A percentile compares a stretch with the other conserved stretches of the same genome.
These are phyloP conservation scores for Pseudogymnoascus sp. DNA, from an alignment of 2,329 filamentous ascomycete species.

Conservation along the genomic window DNA sequence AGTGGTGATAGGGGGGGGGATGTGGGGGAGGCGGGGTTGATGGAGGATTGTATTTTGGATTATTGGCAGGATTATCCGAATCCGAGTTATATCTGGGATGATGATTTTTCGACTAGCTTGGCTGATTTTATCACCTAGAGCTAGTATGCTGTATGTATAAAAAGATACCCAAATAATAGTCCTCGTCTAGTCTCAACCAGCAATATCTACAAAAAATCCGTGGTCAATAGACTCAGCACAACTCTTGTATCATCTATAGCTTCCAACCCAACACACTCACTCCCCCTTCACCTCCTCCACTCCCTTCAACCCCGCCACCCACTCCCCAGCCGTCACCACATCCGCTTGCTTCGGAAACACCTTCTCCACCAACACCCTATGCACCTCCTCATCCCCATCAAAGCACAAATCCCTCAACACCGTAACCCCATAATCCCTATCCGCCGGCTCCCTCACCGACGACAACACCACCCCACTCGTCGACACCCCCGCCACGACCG, in stretches of 20 bases:
- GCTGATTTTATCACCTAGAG: neutral
- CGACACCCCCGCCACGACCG: constrained; percentile 28
- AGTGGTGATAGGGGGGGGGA: neutral
- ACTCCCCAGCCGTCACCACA: constrained; percentile 26
- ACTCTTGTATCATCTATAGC: too few relatives aligned
- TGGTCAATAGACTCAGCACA: neutral
- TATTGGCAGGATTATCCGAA: neutral
- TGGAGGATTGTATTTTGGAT: neutral
- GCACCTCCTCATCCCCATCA: constrained; percentile 30
- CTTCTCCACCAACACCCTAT: constrained; percentile 30
- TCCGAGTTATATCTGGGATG: neutral
- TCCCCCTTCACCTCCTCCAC: neutral
- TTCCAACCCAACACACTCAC: neutral
- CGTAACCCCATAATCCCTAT: constrained; percentile 32
- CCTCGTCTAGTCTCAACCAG: neutral
- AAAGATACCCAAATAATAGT: neutral
- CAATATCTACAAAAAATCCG: neutral
- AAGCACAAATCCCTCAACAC: constrained; percentile 33
- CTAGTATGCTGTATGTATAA: neutral
- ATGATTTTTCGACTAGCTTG: neutral
- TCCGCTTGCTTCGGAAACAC: constrained; percentile 28
- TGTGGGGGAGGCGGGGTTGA: neutral
- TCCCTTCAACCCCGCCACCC: constrained; percentile 19
- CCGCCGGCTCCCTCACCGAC: constrained; percentile 31
- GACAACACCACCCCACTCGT: constrained; percentile 34